Evolutionary conservation across 2,329 filamentous ascomycete genomes (phyloP).

Genomic region (Fusarium globosum): DNA sequence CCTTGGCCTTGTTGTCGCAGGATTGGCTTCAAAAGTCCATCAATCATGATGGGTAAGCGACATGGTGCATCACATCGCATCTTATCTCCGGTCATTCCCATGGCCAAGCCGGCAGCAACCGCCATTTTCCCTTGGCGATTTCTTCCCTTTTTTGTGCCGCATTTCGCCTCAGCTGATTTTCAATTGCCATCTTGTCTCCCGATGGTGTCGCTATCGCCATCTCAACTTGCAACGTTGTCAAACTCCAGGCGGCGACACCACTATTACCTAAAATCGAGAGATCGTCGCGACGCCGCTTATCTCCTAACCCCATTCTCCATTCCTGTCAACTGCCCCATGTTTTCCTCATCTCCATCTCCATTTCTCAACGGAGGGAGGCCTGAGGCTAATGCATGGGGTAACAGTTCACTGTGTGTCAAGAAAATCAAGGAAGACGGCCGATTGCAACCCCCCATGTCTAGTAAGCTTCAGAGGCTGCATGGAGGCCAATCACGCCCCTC

Average conservation of each 20-base stretch:
- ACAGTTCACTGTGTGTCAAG: not conserved
- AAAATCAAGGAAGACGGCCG: not conserved
- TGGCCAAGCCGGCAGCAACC: constrained; percentile 25
- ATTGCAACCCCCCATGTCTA: constrained; percentile 1
- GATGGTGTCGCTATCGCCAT: not conserved
- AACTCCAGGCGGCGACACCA: not conserved
- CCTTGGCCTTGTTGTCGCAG: not conserved
- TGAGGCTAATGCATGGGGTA: constrained; percentile 33
- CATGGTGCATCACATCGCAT: not conserved
- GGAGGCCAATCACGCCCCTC: constrained; percentile 19
- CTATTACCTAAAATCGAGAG: not conserved
- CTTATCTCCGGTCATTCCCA: constrained; percentile 32
- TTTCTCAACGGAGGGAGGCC: not conserved
- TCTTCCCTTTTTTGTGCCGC: not conserved
- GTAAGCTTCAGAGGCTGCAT: not conserved
- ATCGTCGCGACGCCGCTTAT: constrained; percentile 1
- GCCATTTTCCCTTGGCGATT: constrained; percentile 12
- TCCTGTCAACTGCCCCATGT: constrained; percentile 18
- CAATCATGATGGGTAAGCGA: not conserved
- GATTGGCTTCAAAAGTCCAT: constrained; percentile 14
- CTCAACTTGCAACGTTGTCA: not conserved
- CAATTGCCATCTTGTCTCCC: not conserved
- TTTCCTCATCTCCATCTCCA: constrained; percentile 2
- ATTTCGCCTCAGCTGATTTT: not conserved
- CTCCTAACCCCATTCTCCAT: constrained; percentile 8